Evolutionary conservation across 805 yeast species (phyloP).

Genomic region (Maudiozyma pseudohumilis): DNA sequence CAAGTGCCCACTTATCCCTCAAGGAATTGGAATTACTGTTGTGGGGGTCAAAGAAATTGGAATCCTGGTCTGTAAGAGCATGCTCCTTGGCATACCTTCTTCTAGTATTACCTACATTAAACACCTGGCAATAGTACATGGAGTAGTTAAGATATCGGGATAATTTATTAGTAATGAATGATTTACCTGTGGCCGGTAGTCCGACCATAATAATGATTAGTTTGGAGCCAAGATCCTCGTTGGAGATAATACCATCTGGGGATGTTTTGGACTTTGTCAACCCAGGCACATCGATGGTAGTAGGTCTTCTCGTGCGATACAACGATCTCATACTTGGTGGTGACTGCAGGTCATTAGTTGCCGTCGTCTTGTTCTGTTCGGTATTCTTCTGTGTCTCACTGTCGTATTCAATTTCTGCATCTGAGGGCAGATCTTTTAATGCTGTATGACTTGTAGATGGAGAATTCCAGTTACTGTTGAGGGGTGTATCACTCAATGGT

Average conservation of each 20-base stretch:
- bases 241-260: slow-evolving; percentile 61
- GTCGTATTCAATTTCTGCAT: neutral
- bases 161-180: slow-evolving; percentile 83
- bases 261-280: slow-evolving; percentile 71
- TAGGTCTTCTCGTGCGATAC: slow-evolving; percentile 47
- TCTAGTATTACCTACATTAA: slow-evolving; percentile 93
- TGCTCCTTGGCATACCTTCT: slow-evolving; percentile 48
- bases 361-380: neutral
- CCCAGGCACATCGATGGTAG: slow-evolving; percentile 88
- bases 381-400: slow-evolving; percentile 1
- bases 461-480: slow-evolving; percentile 45
- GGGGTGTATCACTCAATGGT: slow-evolving; percentile 69
- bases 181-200: slow-evolving; percentile 88
- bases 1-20: slow-evolving; percentile 94
- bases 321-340: neutral
- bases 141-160: slow-evolving; percentile 89
- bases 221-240: slow-evolving; percentile 66
- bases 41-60: slow-evolving; percentile 78
- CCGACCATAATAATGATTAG: slow-evolving; percentile 96
- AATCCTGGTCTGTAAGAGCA: slow-evolving; percentile 46
- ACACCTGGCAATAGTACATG: slow-evolving; percentile 81
- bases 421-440: slow-evolving; percentile 1
- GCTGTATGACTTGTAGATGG: slow-evolving; percentile 17
- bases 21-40: slow-evolving; percentile 53
- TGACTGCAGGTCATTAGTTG: neutral